Evolutionary conservation across 2,329 filamentous ascomycete genomes (phyloP).

Genomic region (Sporothrix luriei): DNA sequence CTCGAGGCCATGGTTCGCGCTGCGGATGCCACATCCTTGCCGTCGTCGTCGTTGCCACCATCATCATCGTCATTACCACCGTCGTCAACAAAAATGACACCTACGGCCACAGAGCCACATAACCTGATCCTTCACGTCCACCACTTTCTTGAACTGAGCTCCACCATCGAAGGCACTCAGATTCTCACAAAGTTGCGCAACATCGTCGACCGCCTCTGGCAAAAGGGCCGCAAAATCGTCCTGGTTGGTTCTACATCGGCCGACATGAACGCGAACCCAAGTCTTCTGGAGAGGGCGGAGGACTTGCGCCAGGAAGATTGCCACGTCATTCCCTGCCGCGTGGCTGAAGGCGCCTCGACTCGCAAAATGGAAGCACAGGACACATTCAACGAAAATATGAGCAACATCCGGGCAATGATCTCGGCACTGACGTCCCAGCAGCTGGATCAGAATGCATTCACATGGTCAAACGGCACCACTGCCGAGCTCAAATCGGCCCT

Average conservation of each 20-base stretch:
- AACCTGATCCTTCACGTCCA: slow-evolving; percentile 75
- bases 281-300: slow-evolving; percentile 40
- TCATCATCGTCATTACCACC: slow-evolving; percentile 20
- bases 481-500: slow-evolving; percentile 25
- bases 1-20: slow-evolving; percentile 60
- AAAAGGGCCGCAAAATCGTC: slow-evolving; percentile 69
- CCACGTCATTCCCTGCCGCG: slow-evolving; percentile 41
- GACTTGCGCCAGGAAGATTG: slow-evolving; percentile 42
- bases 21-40: slow-evolving; percentile 44
- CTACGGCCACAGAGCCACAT: slow-evolving; percentile 32
- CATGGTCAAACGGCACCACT: background rate
- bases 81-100: background rate
- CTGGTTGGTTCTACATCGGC: slow-evolving; percentile 75
- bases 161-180: slow-evolving; percentile 66
- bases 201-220: slow-evolving; percentile 71
- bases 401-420: slow-evolving; percentile 54
- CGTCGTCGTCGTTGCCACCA: slow-evolving; percentile 8
- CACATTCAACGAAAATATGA: slow-evolving; percentile 50
- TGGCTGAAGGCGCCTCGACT: slow-evolving; percentile 27
- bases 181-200: slow-evolving; percentile 71
- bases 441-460: slow-evolving; percentile 33
- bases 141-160: slow-evolving; percentile 77
- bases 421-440: slow-evolving; percentile 43
- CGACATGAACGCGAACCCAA: slow-evolving; percentile 49
- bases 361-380: slow-evolving; percentile 42